These are phyloP conservation scores for Cladosporium oxysporum DNA, from an alignment of 2,329 filamentous ascomycete genomes.

Conservation along the genomic window DNA sequence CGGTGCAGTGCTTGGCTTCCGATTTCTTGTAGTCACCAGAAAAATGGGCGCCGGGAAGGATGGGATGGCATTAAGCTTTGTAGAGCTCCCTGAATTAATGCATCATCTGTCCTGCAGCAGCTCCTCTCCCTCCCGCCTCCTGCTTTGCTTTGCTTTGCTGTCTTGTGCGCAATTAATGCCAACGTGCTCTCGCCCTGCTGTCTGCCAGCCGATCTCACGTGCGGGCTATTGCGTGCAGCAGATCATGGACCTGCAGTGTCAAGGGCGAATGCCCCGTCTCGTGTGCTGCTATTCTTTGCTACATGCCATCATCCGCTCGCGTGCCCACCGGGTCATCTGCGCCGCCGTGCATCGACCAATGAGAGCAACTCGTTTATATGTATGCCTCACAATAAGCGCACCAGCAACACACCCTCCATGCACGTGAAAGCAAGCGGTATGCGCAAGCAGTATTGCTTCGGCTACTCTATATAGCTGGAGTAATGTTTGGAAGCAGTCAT, in stretches of 20 bases:
- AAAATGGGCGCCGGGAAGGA: background rate
- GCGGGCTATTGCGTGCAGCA: background rate
- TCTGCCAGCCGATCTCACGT: background rate
- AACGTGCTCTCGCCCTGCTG: background rate
- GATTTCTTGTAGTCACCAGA: constrained; percentile 5
- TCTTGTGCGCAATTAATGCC: background rate
- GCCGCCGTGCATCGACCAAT: background rate
- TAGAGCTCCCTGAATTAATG: constrained; percentile 2
- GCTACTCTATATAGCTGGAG: background rate
- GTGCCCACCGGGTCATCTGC: background rate
- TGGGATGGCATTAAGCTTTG: constrained; percentile 2
- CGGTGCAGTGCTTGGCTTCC: background rate
- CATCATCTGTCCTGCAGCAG: background rate
- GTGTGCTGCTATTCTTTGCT: background rate
- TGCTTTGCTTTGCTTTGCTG: constrained; percentile 11
- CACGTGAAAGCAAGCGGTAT: background rate
- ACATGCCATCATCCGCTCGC: background rate
- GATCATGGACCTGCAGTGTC: background rate
- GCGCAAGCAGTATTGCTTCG: background rate
- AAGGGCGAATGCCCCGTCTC: background rate
- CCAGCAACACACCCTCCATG: background rate
- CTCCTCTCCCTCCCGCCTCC: background rate
- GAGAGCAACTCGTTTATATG: background rate
- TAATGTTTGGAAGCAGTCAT: background rate
- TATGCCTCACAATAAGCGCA: background rate